phyloP scores from a whole-genome alignment of 768 basidiomycete species.

The Nidularia pulvinata region DNA sequence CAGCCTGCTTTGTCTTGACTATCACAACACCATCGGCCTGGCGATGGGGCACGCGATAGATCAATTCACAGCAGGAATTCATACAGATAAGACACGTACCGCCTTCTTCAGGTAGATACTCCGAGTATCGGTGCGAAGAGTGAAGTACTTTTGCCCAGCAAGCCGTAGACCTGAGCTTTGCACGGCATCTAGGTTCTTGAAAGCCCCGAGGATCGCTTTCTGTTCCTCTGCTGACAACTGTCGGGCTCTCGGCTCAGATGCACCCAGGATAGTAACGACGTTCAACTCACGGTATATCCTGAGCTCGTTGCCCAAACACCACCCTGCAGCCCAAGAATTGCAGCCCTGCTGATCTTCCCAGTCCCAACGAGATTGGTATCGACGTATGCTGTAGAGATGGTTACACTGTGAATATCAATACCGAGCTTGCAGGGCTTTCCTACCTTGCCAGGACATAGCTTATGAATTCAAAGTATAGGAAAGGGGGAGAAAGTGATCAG shows the following conservation, averaged over 20 bases:
- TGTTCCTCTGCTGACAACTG: constrained; percentile 72
- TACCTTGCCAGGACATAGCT: constrained; percentile 78
- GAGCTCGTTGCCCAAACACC: constrained; percentile 74
- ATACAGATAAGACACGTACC: constrained; percentile 38
- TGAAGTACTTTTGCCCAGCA: constrained; percentile 76
- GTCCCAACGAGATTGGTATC: constrained; percentile 77
- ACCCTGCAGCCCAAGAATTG: constrained; percentile 71
- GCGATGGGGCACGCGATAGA: background rate
- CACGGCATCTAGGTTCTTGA: constrained; percentile 31
- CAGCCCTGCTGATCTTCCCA: constrained; percentile 74
- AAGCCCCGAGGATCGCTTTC: constrained; percentile 48
- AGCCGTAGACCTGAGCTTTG: constrained; percentile 65
- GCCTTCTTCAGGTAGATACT: constrained; percentile 77
- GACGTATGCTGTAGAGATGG: constrained; percentile 64
- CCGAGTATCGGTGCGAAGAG: constrained; percentile 42
- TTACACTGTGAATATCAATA: constrained; percentile 2
- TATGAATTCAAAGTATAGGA: too few species aligned
- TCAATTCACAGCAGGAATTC: background rate
- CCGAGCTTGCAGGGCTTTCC: background rate
- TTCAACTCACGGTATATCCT: constrained; percentile 54
- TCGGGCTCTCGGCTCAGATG: background rate
- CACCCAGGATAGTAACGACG: constrained; percentile 1
- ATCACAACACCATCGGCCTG: constrained; percentile 76
- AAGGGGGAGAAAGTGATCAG: background rate
- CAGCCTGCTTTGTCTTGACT: constrained; percentile 84